These are phyloP conservation scores for Salix suchowensis DNA, from an alignment of 345 rosid species.

Conservation along the genomic window DNA sequence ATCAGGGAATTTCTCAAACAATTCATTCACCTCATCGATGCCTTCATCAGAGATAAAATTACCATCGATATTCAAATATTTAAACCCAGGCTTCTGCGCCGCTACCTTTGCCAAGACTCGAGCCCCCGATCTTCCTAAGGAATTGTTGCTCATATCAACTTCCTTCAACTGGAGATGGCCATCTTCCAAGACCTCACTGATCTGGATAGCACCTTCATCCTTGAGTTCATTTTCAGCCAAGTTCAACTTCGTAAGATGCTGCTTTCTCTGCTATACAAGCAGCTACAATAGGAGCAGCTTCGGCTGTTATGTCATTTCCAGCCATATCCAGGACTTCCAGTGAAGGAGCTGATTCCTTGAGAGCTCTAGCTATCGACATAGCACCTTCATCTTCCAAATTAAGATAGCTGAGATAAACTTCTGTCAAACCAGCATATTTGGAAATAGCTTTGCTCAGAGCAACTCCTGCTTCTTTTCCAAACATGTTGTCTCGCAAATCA, in stretches of 20 bases:
- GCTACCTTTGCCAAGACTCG: conserved; percentile 55
- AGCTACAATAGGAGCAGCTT: conserved; percentile 53
- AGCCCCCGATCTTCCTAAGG: conserved; percentile 68
- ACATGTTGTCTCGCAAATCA: conserved; percentile 88
- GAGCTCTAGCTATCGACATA: conserved; percentile 50
- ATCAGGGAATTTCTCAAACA: conserved; percentile 59
- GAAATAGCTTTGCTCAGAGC: conserved; percentile 67
- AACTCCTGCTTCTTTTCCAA: conserved; percentile 70
- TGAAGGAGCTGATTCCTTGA: conserved; percentile 61
- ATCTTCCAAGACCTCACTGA: conserved; percentile 60
- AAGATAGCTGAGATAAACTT: conserved; percentile 77
- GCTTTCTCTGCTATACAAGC: conserved; percentile 65
- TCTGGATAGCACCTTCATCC: conserved; percentile 68
- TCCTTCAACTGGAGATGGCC: conserved; percentile 47
- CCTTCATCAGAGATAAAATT: conserved; percentile 85
- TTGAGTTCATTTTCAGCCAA: conserved; percentile 86
- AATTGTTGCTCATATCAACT: conserved; percentile 60
- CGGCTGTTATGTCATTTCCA: conserved; percentile 79
- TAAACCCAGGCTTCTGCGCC: conserved; percentile 56
- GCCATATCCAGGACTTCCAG: conserved; percentile 81
- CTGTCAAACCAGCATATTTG: conserved; percentile 49
- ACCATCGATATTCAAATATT: conserved; percentile 59
- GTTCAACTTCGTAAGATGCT: conserved; percentile 58
- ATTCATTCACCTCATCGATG: conserved; percentile 65
- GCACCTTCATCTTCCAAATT: conserved; percentile 84